A percentile compares a stretch with the other conserved stretches of the same genome.
phyloP scores from a whole-genome alignment of 441 rosid genomes.

The Erodium moschatum region DNA sequence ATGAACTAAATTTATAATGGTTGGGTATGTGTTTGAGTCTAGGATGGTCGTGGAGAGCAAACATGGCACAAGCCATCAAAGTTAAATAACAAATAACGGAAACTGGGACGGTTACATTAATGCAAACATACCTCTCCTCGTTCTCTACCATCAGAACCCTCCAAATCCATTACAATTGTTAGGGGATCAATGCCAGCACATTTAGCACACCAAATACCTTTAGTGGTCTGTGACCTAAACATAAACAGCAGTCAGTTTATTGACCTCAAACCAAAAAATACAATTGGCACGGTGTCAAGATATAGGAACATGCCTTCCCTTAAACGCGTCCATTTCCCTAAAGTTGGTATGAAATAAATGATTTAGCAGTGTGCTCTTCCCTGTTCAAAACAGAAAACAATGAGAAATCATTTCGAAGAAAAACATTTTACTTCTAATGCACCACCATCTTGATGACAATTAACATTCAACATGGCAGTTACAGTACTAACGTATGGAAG shows the following conservation, averaged over 20 bases:
- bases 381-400: constrained; percentile 36
- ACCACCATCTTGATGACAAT: background rate
- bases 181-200: constrained; percentile 90
- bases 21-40: no score
- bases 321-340: constrained; percentile 98
- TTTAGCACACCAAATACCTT: constrained; percentile 94
- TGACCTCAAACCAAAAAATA: background rate
- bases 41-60: background rate
- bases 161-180: constrained; percentile 95
- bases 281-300: background rate
- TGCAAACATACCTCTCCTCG: constrained; percentile 78
- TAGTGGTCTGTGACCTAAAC: constrained; percentile 70
- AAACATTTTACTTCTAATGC: background rate
- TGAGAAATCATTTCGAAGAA: background rate
- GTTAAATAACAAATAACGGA: background rate
- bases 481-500: background rate
- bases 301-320: constrained; percentile 59
- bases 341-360: constrained; percentile 83
- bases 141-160: constrained; percentile 99
- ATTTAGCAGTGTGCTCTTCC: constrained; percentile 92
- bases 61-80: background rate
- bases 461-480: background rate
- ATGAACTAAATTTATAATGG: background rate
- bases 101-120: no score
- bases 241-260: constrained; percentile 6